Conservation (phyloP, 208 protist species). For the Strigomonas culicis region DNA sequence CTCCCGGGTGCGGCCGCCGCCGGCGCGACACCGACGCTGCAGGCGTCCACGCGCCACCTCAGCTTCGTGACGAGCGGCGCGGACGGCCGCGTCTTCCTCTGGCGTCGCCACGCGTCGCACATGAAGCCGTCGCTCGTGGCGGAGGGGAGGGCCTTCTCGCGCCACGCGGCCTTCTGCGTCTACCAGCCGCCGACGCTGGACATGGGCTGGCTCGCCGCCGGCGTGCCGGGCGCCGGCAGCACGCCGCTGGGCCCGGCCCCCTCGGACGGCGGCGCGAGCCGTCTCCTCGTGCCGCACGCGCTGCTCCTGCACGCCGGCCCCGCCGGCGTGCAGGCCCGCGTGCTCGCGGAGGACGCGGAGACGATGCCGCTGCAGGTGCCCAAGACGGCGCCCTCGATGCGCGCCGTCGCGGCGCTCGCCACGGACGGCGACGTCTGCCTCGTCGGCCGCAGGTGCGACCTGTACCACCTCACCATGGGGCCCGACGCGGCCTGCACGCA, state of each 20-base stretch:
- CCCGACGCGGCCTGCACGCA: slow-evolving; percentile 12
- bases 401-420: background rate
- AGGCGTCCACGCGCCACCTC: slow-evolving; percentile 32
- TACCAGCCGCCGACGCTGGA: slow-evolving; percentile 25
- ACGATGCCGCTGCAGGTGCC: background rate
- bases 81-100: slow-evolving; percentile 58
- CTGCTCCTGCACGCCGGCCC: background rate
- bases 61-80: slow-evolving; percentile 58
- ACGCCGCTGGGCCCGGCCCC: background rate
- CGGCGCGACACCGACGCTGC: slow-evolving; percentile 6
- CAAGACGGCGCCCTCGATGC: background rate
- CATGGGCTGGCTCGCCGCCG: slow-evolving; percentile 8
- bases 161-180: slow-evolving; percentile 24
- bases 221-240: background rate
- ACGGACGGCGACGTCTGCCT: slow-evolving; percentile 3
- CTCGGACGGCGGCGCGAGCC: background rate
- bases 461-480: slow-evolving; percentile 28
- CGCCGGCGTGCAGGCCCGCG: background rate
- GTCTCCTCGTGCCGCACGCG: slow-evolving; percentile 4
- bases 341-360: background rate
- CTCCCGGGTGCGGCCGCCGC: background rate
- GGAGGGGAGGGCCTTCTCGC: slow-evolving; percentile 18
- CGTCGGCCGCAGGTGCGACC: slow-evolving; percentile 18
- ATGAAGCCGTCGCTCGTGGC: slow-evolving; percentile 29
- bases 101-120: slow-evolving; percentile 24